phyloP scores from a whole-genome alignment of 306 rosid genomes.

The Biancaea sappan region DNA sequence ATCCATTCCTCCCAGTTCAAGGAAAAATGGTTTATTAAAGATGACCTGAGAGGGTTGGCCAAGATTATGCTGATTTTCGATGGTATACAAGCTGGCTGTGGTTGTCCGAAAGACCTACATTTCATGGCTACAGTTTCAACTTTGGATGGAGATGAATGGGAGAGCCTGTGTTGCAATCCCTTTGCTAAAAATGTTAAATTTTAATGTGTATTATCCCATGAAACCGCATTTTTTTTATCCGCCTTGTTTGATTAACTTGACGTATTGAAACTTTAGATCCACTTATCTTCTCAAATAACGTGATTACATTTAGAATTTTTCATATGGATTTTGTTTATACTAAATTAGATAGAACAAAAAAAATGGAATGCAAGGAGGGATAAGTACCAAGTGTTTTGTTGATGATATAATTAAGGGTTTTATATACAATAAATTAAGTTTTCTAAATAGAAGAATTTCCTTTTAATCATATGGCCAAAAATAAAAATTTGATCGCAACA shows the following conservation, averaged over 20 bases:
- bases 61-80: not conserved
- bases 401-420: no score
- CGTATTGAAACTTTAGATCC: not conserved
- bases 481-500: no score
- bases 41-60: not conserved
- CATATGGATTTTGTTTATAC: no score
- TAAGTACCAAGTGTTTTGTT: no score
- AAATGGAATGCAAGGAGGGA: no score
- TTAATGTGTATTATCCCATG: not conserved
- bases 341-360: no score
- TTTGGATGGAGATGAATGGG: not conserved
- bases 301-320: no score
- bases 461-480: no score
- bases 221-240: not conserved
- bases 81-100: not conserved
- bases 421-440: no score
- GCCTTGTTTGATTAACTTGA: not conserved
- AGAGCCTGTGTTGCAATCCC: not conserved
- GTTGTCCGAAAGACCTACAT: not conserved
- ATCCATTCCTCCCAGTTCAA: constrained; percentile 1
- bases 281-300: not conserved
- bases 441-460: no score
- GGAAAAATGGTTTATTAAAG: not conserved
- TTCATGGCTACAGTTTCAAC: not conserved
- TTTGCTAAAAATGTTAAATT: not conserved